Evolutionary conservation across 805 yeast genomes (phyloP).

Genomic region (Sugiyamaella marilandica): DNA sequence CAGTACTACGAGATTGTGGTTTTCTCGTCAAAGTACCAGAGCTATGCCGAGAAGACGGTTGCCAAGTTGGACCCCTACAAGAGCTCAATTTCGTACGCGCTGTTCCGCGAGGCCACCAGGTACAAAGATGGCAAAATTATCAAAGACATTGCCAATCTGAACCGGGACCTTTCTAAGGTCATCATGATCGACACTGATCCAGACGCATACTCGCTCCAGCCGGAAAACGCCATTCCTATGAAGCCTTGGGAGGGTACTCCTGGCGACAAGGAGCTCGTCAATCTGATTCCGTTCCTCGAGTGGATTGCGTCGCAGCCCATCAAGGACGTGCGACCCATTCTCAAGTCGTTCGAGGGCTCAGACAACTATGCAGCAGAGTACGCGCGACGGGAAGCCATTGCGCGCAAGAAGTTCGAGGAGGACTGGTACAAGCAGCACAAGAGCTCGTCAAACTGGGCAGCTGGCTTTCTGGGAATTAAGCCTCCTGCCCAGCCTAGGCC

Average conservation of each 20-base stretch:
- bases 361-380: constrained; percentile 72
- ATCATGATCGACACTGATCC: constrained; percentile 74
- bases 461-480: constrained; percentile 62
- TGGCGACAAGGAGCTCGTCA: constrained; percentile 70
- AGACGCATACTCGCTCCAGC: constrained; percentile 72
- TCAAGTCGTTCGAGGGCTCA: constrained; percentile 66
- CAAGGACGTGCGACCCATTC: constrained; percentile 84
- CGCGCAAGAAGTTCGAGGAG: constrained; percentile 56
- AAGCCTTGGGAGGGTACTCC: constrained; percentile 82
- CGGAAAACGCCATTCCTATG: constrained; percentile 87
- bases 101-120: constrained; percentile 86
- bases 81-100: constrained; percentile 79
- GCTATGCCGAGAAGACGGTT: constrained; percentile 78
- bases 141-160: constrained; percentile 84
- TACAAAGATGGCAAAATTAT: constrained; percentile 83
- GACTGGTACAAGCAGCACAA: constrained; percentile 42
- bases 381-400: constrained; percentile 64
- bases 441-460: constrained; percentile 45
- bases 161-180: constrained; percentile 83
- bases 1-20: constrained; percentile 95
- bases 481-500: constrained; percentile 46
- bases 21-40: constrained; percentile 79
- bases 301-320: constrained; percentile 84
- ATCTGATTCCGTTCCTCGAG: constrained; percentile 87
- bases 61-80: constrained; percentile 90